phyloP scores from a whole-genome alignment of 805 yeast species.

The Starmerella apicola region DNA sequence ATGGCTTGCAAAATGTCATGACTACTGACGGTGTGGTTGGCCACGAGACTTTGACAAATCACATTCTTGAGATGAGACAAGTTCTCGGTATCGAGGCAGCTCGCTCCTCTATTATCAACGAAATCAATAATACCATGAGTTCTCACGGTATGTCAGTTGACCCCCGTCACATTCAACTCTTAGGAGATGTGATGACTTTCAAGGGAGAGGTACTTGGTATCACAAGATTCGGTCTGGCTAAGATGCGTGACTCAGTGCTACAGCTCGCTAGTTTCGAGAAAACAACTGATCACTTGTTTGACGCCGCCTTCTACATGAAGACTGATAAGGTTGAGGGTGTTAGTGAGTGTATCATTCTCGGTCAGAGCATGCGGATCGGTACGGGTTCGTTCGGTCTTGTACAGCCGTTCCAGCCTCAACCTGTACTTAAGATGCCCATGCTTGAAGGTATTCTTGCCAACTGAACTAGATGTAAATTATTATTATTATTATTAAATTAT shows the following conservation, averaged over 20 bases:
- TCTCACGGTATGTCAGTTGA: constrained; percentile 99
- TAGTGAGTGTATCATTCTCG: constrained; percentile 90
- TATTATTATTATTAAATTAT: not conserved
- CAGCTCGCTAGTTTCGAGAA: constrained; percentile 96
- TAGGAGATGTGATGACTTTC: constrained; percentile 98
- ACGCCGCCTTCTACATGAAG: constrained; percentile 97
- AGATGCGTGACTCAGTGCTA: constrained; percentile 95
- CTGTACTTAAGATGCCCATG: constrained; percentile 14
- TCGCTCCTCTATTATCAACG: constrained; percentile 78
- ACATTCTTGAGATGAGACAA: constrained; percentile 73
- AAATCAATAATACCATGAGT: constrained; percentile 95
- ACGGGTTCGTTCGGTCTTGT: constrained; percentile 86
- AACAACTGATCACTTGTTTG: constrained; percentile 95
- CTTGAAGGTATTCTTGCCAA: constrained; percentile 16
- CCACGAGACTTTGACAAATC: constrained; percentile 76
- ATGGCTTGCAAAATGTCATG: constrained; percentile 93
- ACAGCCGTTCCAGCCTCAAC: constrained; percentile 24
- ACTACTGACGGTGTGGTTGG: constrained; percentile 94
- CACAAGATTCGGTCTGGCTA: constrained; percentile 93
- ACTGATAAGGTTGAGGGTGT: constrained; percentile 94
- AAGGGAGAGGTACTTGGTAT: constrained; percentile 98
- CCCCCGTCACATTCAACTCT: constrained; percentile 94
- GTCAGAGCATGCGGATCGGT: constrained; percentile 96
- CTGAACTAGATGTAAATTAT: not conserved
- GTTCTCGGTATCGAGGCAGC: constrained; percentile 98